These are phyloP conservation scores for Rhizopus delemar DNA, from an alignment of 371 early-diverging fungal genomes.

Conservation along the genomic window DNA sequence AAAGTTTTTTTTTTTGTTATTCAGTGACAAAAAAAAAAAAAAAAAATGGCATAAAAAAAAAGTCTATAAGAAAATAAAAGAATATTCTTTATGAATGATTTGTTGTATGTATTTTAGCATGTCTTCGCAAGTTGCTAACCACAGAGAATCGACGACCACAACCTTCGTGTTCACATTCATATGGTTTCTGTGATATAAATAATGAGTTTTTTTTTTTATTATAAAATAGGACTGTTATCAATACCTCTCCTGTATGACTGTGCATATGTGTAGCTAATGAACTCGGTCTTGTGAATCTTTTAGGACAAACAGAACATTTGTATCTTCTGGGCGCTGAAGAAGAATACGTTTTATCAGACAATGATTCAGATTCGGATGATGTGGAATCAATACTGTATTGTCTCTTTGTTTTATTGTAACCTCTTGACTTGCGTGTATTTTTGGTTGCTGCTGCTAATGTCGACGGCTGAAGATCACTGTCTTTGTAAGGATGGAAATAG, in stretches of 20 bases:
- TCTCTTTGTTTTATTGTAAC: constrained; percentile 1
- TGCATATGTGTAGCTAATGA: constrained; percentile 38
- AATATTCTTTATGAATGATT: too few relatives aligned
- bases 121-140: constrained; percentile 38
- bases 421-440: neutral
- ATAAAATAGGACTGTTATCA: neutral
- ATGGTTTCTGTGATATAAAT: constrained; percentile 30
- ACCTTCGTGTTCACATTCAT: constrained; percentile 27
- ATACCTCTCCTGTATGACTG: constrained; percentile 45
- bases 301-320: constrained; percentile 30
- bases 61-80: too few relatives aligned
- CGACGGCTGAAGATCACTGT: neutral
- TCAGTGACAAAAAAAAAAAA: too few relatives aligned
- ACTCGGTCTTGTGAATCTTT: constrained; percentile 41
- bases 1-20: too few relatives aligned
- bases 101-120: constrained; percentile 32
- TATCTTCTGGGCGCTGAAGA: constrained; percentile 27
- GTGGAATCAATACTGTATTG: neutral
- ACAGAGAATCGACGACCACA: constrained; percentile 42
- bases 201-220: neutral
- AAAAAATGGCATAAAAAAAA: too few relatives aligned
- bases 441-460: neutral
- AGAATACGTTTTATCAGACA: neutral
- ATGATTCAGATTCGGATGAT: neutral
- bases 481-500: neutral